Percentiles rank a stretch among this genome's conserved stretches.
Conservation (phyloP, 139 green algal species). For the Klebsormidium nitens region DNA sequence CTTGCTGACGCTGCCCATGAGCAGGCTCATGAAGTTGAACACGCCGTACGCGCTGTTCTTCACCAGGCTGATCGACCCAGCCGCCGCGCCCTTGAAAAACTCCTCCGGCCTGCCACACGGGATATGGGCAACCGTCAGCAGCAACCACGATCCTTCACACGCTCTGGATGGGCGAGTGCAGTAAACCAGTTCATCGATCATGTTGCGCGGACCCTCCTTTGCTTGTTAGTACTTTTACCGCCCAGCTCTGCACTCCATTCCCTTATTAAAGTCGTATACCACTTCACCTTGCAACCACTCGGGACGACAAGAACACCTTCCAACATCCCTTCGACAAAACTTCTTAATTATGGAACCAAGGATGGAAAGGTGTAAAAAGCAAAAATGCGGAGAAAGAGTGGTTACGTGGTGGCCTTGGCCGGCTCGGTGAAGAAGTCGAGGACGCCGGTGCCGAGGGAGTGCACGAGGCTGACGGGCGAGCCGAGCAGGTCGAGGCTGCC, state of each 20-base stretch:
- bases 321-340: too few species aligned
- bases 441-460: slow-evolving; percentile 41
- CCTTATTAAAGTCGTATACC: too few species aligned
- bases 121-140: background rate
- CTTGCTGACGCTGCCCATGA: slow-evolving; percentile 46
- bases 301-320: too few species aligned
- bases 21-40: slow-evolving; percentile 44
- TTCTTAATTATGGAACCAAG: too few species aligned
- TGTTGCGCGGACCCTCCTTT: too few species aligned
- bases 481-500: slow-evolving; percentile 50
- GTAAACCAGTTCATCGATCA: too few species aligned
- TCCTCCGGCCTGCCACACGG: slow-evolving; percentile 43
- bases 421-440: slow-evolving; percentile 54
- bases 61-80: slow-evolving; percentile 46
- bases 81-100: slow-evolving; percentile 42
- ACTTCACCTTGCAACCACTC: too few species aligned
- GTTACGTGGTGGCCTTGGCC: slow-evolving; percentile 42
- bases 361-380: too few species aligned
- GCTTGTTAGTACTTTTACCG: too few species aligned
- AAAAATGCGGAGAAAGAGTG: too few species aligned
- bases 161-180: too few species aligned
- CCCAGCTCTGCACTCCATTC: too few species aligned
- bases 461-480: slow-evolving; percentile 33
- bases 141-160: background rate
- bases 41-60: slow-evolving; percentile 51